Evolutionary conservation across 2,329 filamentous ascomycete genomes (phyloP), one percentile per base, ranked within the genome.

Genomic region (Aspergillus tamarii): DNA sequence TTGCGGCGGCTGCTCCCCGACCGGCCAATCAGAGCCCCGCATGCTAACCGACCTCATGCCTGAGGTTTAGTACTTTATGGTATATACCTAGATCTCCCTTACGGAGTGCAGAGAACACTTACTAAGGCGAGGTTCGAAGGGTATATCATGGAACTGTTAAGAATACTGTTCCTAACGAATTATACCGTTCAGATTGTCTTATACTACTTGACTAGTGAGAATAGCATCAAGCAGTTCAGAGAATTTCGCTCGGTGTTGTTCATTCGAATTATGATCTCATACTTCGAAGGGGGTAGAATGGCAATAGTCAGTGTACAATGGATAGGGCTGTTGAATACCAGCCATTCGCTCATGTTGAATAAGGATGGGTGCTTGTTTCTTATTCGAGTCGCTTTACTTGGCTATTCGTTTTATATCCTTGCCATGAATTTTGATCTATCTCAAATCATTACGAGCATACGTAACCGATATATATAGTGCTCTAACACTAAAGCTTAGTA

Each of bases 21-120:
- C 59, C 69, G 64, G 65, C 76, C 76, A 78, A 78, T 78, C 75
- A 78, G 65, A 64, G 61, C 16, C 69, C 68, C 61, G 61, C 67
- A 68, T 59, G 64, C 63, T 69, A 68, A 52, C 67, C 67, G 67
- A 69, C 62, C 12, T 26, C 46, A 26, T 53, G 57, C 57, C 57
- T 59, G 41, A 57, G 54, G 54, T 57, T 50, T 11, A n/a, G n/a
- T n/a, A 8, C 30, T 14, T 14, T 0, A 9, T 50, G 8, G 16
- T 19, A 50, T 50, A 21, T 11, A 28, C 23, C 14, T 26, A 26
- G 26, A 4, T 30, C 26, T 28, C 12, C 21, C 16, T 50, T 32
- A 16, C 10, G 12, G 7, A 41, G 39, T 32, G 8, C 10, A 23
- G 7, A 41, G 39, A 41, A 41, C 16, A 41, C 39, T n/a, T 9